Evolutionary conservation across 1,139 yeast species (phyloP).

Genomic region (Zhuliangozyma parablackwelliae): DNA sequence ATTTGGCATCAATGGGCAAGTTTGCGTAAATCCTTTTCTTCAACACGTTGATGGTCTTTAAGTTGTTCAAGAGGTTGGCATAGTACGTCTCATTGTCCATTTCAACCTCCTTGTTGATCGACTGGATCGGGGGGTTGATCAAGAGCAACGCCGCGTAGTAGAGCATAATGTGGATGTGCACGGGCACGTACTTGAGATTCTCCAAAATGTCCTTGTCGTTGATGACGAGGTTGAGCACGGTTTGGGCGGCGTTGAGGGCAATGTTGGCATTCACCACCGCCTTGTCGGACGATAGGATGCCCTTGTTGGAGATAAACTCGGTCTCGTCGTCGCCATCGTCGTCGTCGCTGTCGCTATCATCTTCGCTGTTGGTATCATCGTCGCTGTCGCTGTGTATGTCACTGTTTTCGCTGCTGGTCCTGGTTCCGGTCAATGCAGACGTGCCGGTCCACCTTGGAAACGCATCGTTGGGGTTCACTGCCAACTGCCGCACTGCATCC

Average conservation of each 20-base stretch:
- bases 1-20: conserved; percentile 50
- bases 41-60: conserved; percentile 34
- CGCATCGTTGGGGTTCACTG: conserved; percentile 23
- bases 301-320: conserved; percentile 35
- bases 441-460: conserved; percentile 36
- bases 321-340: conserved; percentile 24
- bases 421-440: no score
- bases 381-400: neutral
- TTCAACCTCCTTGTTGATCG: conserved; percentile 16
- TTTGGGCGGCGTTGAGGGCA: conserved; percentile 61
- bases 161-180: conserved; percentile 67
- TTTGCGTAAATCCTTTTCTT: conserved; percentile 41
- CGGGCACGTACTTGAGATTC: conserved; percentile 61
- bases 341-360: conserved; percentile 9
- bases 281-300: conserved; percentile 33
- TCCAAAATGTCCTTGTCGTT: conserved; percentile 56
- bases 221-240: conserved; percentile 55
- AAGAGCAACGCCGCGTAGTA: conserved; percentile 62
- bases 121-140: conserved; percentile 43
- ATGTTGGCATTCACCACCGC: conserved; percentile 38
- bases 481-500: conserved; percentile 45
- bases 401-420: neutral
- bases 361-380: conserved; percentile 3
- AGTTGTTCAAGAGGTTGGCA: conserved; percentile 21
- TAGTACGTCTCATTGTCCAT: conserved; percentile 16